Base-by-base conservation (phyloP, 345 rosid genomes). In the Garcia nutans region DNA sequence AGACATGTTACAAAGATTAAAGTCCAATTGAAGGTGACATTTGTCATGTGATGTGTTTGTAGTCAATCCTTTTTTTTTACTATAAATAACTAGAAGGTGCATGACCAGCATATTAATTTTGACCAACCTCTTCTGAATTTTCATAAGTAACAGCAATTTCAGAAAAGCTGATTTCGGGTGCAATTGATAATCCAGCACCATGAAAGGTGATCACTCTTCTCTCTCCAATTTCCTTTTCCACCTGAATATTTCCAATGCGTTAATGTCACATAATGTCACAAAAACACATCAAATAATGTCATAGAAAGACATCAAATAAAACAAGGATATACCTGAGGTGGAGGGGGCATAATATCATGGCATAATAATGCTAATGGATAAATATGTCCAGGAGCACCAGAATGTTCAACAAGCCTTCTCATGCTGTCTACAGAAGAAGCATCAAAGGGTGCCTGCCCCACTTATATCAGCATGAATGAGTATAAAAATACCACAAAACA, bases 301-400 rank as follows among this genome's bases (percentile, higher is more conserved):
- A 77, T 12, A 26, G 71, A 41, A 65, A 22, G 22, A 58, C 15
- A 70, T 33, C n/a, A 66, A 60, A 47, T 70, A 49, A 70, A 28
- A 59, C 58, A 74, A 65, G 55, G 47, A 70, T 64, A 72, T 73
- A 93, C 99, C 87, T 85, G 87, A 2, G 75, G 75, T 33, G 99
- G 99, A 87, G 99, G 99, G 5, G 99, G 99, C 98, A 96, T 96
- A 77, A 96, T 90, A 81, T 90, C 93, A 77, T 90, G 68, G 85
- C 99, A 95, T 71, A 90, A 83, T 73, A 95, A 78, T 75, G 97
- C 86, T 79, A 93, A 80, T 13, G 98, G 99, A 74, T 90, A 95
- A 47, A 91, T 71, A 84, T 91, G 97, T 66, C 91, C 94, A 6
- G 94, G 94, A 79, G 83, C 84, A 63, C 93, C 97, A 78, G 97